Evolutionary conservation across 2,329 filamentous ascomycete species (phyloP).

Genomic region (Lachnellula subtilissima): DNA sequence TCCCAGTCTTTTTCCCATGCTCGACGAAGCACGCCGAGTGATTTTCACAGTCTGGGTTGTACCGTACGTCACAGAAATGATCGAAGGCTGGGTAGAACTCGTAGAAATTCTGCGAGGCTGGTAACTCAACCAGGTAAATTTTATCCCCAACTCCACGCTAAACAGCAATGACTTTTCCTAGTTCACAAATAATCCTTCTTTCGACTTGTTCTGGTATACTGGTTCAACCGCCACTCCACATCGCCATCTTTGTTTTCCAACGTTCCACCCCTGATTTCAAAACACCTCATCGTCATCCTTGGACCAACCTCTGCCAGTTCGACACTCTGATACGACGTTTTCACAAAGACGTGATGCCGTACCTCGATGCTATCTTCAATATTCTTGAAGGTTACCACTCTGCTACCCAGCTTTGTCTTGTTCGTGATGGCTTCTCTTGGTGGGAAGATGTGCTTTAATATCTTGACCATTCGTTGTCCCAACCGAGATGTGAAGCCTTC

Average conservation of each 20-base stretch:
- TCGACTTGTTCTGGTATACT: slow-evolving; percentile 86
- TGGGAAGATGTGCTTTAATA: slow-evolving; percentile 91
- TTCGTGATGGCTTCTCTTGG: slow-evolving; percentile 71
- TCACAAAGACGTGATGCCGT: slow-evolving; percentile 88
- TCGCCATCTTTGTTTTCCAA: slow-evolving; percentile 94
- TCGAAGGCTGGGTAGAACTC: slow-evolving; percentile 10
- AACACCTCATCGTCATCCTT: slow-evolving; percentile 93
- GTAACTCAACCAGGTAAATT: not conserved
- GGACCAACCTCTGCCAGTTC: slow-evolving; percentile 88
- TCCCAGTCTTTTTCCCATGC: slow-evolving; percentile 2
- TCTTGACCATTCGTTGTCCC: slow-evolving; percentile 78
- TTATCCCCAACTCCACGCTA: slow-evolving; percentile 31
- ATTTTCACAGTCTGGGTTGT: slow-evolving; percentile 13
- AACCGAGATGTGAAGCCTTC: slow-evolving; percentile 83
- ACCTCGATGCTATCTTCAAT: slow-evolving; percentile 93
- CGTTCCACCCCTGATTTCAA: slow-evolving; percentile 87
- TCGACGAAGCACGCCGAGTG: slow-evolving; percentile 11
- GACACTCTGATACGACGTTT: slow-evolving; percentile 84
- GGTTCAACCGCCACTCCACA: slow-evolving; percentile 92
- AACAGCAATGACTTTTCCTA: slow-evolving; percentile 19
- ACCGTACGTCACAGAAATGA: slow-evolving; percentile 10
- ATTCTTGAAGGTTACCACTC: slow-evolving; percentile 92
- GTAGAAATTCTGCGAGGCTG: not conserved
- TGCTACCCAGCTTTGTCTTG: slow-evolving; percentile 73
- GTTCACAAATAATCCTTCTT: slow-evolving; percentile 91